Evolutionary conservation across 495 filamentous ascomycete genomes (phyloP).

Genomic region (Rusavskia elegans): DNA sequence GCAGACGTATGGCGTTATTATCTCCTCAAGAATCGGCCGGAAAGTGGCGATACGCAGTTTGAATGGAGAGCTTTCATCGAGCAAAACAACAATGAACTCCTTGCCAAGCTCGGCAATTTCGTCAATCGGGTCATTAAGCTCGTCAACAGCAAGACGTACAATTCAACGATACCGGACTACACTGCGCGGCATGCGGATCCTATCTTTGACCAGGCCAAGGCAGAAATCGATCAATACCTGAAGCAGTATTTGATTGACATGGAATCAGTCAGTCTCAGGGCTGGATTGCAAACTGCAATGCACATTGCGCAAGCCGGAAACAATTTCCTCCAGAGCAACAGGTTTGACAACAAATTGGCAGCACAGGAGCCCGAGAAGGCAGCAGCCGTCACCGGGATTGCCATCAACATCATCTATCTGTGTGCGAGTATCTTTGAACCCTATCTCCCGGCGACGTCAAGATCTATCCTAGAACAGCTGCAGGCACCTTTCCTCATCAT

Average conservation of each 20-base stretch:
- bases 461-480: conserved; percentile 60
- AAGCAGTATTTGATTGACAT: conserved; percentile 56
- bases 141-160: conserved; percentile 54
- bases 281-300: conserved; percentile 56
- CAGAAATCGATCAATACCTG: conserved; percentile 43
- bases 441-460: conserved; percentile 71
- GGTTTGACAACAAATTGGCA: conserved; percentile 67
- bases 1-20: conserved; percentile 90
- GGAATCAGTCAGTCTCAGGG: conserved; percentile 58
- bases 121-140: conserved; percentile 91
- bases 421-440: conserved; percentile 60
- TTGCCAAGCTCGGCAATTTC: conserved; percentile 86
- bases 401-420: conserved; percentile 69
- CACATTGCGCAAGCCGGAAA: conserved; percentile 60
- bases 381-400: conserved; percentile 62
- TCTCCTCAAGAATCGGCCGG: conserved; percentile 73
- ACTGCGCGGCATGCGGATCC: conserved; percentile 25
- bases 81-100: conserved; percentile 77
- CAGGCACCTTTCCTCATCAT: conserved; percentile 48
- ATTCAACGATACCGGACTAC: conserved; percentile 55
- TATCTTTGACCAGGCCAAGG: conserved; percentile 39
- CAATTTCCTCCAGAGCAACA: conserved; percentile 62
- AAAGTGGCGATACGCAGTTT: conserved; percentile 80
- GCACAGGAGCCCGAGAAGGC: conserved; percentile 56
- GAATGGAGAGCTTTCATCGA: conserved; percentile 74